These are phyloP conservation scores for Cryphonectria naterciae DNA, from an alignment of 2,329 filamentous ascomycete genomes.

Conservation along the genomic window DNA sequence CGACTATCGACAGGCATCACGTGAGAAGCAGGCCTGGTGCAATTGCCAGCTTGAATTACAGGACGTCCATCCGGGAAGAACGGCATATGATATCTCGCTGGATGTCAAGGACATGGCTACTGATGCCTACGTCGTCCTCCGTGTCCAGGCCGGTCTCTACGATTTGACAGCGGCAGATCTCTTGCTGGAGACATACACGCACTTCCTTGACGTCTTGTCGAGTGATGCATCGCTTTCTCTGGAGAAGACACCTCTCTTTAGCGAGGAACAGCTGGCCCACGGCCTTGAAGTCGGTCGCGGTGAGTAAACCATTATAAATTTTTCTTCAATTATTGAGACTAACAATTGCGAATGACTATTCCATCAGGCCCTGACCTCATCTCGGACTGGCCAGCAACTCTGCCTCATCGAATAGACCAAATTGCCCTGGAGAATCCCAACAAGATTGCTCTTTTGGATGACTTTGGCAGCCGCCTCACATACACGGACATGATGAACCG, in stretches of 20 bases:
- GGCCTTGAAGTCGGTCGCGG: constrained; percentile 30
- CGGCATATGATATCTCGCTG: not conserved
- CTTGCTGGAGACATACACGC: not conserved
- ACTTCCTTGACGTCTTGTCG: not conserved
- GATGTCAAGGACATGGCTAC: not conserved
- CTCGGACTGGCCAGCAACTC: not conserved
- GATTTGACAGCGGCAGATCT: not conserved
- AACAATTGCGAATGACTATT: not conserved
- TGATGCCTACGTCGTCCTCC: not conserved
- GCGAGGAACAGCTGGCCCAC: constrained; percentile 24
- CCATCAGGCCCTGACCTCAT: not conserved
- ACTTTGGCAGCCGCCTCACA: constrained; percentile 33
- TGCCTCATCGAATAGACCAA: constrained; percentile 38
- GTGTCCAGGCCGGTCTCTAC: not conserved
- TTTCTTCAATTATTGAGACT: not conserved
- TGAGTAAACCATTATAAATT: constrained; percentile 2
- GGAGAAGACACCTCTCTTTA: not conserved
- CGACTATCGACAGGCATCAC: constrained; percentile 38
- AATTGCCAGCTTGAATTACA: constrained; percentile 25
- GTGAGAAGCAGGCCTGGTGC: constrained; percentile 29
- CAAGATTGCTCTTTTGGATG: constrained; percentile 31
- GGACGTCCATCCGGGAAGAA: constrained; percentile 30
- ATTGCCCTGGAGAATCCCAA: constrained; percentile 33
- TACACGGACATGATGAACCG: constrained; percentile 43
- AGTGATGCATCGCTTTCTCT: not conserved